These are phyloP conservation scores for Pichia exigua DNA, from an alignment of 805 yeast species.

Conservation along the genomic window DNA sequence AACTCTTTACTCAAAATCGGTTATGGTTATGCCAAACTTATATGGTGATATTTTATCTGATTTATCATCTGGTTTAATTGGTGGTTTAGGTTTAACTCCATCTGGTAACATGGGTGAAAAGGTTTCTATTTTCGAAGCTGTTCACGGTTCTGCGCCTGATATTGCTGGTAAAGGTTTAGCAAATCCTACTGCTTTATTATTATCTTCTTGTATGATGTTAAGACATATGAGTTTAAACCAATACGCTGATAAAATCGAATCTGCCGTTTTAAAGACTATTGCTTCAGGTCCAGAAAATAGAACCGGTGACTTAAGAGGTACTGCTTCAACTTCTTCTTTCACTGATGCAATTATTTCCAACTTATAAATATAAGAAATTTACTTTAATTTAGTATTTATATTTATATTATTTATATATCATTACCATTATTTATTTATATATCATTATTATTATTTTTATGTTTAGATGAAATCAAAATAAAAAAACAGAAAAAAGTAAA, in stretches of 20 bases:
- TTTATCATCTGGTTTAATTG: constrained; percentile 93
- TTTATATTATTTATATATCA: background rate
- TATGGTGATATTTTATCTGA: constrained; percentile 99
- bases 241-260: constrained; percentile 79
- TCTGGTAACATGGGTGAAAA: constrained; percentile 99
- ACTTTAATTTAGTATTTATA: no score
- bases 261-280: constrained; percentile 79
- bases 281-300: constrained; percentile 95
- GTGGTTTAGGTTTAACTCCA: constrained; percentile 98
- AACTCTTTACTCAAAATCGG: constrained; percentile 74
- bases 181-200: constrained; percentile 94
- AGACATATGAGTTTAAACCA: constrained; percentile 90
- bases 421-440: background rate
- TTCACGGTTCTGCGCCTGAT: constrained; percentile 99
- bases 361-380: constrained; percentile 40
- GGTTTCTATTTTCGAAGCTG: constrained; percentile 98
- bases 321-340: constrained; percentile 82
- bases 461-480: background rate
- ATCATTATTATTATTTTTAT: background rate
- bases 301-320: constrained; percentile 94
- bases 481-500: no score
- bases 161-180: constrained; percentile 98
- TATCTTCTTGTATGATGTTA: constrained; percentile 98
- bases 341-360: constrained; percentile 84
- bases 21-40: constrained; percentile 96